These are phyloP conservation scores for Lactifluus piperatus DNA, from an alignment of 768 basidiomycete genomes.

Conservation along the genomic window DNA sequence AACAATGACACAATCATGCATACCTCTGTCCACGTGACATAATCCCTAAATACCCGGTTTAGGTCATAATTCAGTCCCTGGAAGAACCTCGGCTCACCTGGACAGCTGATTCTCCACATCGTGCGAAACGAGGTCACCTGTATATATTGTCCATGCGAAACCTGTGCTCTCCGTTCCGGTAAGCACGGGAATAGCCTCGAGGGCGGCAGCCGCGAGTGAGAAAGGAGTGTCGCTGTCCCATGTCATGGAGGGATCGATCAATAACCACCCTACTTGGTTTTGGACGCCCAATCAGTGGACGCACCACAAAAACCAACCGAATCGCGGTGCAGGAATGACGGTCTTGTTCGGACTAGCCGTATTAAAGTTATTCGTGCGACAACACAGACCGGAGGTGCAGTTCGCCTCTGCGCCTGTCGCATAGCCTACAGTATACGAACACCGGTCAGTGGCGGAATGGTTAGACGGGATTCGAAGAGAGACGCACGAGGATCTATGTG, in stretches of 20 bases:
- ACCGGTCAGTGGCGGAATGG: background rate
- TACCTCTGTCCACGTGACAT: constrained; percentile 57
- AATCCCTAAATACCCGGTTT: constrained; percentile 34
- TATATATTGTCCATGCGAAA: constrained; percentile 59
- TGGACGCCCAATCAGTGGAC: background rate
- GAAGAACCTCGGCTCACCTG: constrained; percentile 33
- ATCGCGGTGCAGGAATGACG: constrained; percentile 56
- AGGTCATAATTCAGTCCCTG: no score
- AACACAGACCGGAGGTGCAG: constrained; percentile 60
- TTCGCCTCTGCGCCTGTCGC: constrained; percentile 64
- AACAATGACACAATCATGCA: background rate
- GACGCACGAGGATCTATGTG: constrained; percentile 63
- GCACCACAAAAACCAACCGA: constrained; percentile 54
- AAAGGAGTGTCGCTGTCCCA: constrained; percentile 48
- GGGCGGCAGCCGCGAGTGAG: constrained; percentile 47
- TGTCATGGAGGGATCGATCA: background rate
- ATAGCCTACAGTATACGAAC: constrained; percentile 39
- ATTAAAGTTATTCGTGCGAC: constrained; percentile 48
- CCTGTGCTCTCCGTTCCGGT: constrained; percentile 51
- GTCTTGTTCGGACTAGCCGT: constrained; percentile 39
- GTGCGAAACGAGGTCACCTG: constrained; percentile 69
- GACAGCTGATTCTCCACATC: constrained; percentile 58
- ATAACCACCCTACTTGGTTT: background rate
- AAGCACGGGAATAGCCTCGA: constrained; percentile 60
- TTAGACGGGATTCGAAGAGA: background rate